Evolutionary conservation across 1,284 basidiomycete genomes (phyloP).

Genomic region (Phlebopus sp.): DNA sequence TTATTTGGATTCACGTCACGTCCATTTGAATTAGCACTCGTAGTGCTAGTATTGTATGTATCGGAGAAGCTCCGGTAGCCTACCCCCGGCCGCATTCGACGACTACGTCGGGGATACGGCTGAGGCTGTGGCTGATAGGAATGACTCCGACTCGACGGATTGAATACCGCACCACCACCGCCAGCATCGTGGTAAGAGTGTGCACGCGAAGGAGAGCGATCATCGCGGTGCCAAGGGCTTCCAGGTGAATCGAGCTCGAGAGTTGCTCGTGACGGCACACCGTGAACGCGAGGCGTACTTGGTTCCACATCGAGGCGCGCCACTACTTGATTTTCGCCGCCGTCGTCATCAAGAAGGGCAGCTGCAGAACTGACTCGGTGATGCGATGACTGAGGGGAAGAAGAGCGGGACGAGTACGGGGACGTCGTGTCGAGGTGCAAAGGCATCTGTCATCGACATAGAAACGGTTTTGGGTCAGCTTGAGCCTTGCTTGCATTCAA

Average conservation of each 20-base stretch:
- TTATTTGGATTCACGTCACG: no score
- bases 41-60: no score
- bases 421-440: no score
- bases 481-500: no score
- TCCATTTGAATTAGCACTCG: no score
- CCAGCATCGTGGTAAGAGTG: neutral
- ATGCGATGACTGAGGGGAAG: neutral
- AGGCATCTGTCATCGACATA: no score
- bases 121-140: no score
- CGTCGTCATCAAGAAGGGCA: neutral
- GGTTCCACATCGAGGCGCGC: constrained; percentile 8
- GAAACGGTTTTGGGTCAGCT: no score
- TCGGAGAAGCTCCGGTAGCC: no score
- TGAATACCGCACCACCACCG: neutral
- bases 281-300: constrained; percentile 14
- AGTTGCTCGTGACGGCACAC: constrained; percentile 15
- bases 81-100: no score
- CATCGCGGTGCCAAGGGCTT: constrained; percentile 14
- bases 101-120: neutral
- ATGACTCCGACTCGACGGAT: neutral
- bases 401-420: neutral
- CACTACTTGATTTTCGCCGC: no score
- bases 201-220: neutral
- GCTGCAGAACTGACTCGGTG: constrained; percentile 7
- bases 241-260: constrained; percentile 9